Base-by-base conservation (phyloP, 2,329 filamentous ascomycete genomes). In the Trichophyton verrucosum region DNA sequence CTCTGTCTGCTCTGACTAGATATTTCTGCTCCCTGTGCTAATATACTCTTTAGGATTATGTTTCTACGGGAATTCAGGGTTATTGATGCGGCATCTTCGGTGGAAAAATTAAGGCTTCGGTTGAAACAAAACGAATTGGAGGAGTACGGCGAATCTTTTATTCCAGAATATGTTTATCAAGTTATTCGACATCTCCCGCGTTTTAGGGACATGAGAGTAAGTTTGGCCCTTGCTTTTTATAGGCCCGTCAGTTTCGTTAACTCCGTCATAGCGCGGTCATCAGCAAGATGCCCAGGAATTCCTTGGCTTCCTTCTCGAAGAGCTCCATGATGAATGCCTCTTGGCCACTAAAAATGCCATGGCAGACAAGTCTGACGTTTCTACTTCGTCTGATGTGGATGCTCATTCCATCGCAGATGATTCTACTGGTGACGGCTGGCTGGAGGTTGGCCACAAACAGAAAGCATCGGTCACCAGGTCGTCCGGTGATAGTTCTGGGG, bases 281-380 rank as follows among this genome's bases (percentile, higher is more conserved):
- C 94, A 99, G 72, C 92, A 99, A 78, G 94, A 99, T 76, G 94
- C 94, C 0, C 91, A 99, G 71, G 94, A 99, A 70, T 99, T 99
- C 67, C 78, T 99, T 24, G 92, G 91, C 0, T 95, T 97, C 72
- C 79, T 99, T 38, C 80, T 99, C 3, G 91, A 96, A 69, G 89
- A 90, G 56, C 82, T 99, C 38, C 91, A 96, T 68, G 91, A 97
- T 65, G 94, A 99, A 73, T 96, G 91, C 71, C 84, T 85, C 15
- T 81, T 86, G 61, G 86, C 92, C 55, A 88, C 95, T 77, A 82
- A 83, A 65, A 77, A 76, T 61, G 75, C 77, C 4, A 24, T 33
- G 11, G 70, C 74, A 27, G 65, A 72, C 61, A 69, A 74, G 1
- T 76, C 78, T 3, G 77, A 77, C 1, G 73, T 74, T 7, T 75